A percentile compares a stretch with the other conserved stretches of the same genome.
These are phyloP conservation scores for Lactifluus piperatus DNA, from an alignment of 768 basidiomycete species.

Conservation along the genomic window DNA sequence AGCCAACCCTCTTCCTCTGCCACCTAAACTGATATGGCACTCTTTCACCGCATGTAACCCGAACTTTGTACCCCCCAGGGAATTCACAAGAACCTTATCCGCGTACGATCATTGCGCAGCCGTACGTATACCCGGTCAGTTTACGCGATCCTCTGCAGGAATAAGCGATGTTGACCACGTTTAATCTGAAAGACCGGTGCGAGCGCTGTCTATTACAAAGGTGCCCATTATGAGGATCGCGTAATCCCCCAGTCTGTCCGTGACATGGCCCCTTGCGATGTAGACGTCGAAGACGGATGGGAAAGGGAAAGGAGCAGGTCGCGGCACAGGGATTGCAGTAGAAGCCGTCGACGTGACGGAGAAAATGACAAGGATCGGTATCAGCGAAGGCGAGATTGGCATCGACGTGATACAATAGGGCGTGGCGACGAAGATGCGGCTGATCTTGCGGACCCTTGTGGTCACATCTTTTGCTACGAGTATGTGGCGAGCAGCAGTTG, in stretches of 20 bases:
- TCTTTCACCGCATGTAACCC: slow-evolving; percentile 10
- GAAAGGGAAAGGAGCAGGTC: slow-evolving; percentile 9
- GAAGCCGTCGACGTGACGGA: slow-evolving; percentile 8
- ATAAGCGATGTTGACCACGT: not conserved
- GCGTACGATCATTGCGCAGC: slow-evolving; percentile 10
- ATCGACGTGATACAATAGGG: slow-evolving; percentile 4
- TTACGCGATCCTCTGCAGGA: not conserved
- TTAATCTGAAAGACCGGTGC: slow-evolving; percentile 1
- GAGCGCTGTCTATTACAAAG: slow-evolving; percentile 13
- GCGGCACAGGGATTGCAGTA: slow-evolving; percentile 7
- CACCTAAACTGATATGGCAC: slow-evolving; percentile 9
- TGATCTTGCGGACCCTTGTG: slow-evolving; percentile 40
- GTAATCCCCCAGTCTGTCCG: slow-evolving; percentile 5
- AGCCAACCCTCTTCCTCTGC: slow-evolving; percentile 9
- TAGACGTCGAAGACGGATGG: not conserved
- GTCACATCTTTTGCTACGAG: slow-evolving; percentile 67
- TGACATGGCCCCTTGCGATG: slow-evolving; percentile 10
- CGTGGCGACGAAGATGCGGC: not conserved
- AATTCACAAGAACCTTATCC: slow-evolving; percentile 13
- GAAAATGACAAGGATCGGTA: slow-evolving; percentile 2
- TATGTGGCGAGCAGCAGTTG: slow-evolving; percentile 30
- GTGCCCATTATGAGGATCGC: slow-evolving; percentile 12
- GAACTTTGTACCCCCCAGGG: slow-evolving; percentile 5
- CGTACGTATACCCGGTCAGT: slow-evolving; percentile 13
- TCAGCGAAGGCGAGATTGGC: slow-evolving; percentile 7